These are phyloP conservation scores for Lentinula detonsa DNA, from an alignment of 768 basidiomycete genomes.

Conservation along the genomic window DNA sequence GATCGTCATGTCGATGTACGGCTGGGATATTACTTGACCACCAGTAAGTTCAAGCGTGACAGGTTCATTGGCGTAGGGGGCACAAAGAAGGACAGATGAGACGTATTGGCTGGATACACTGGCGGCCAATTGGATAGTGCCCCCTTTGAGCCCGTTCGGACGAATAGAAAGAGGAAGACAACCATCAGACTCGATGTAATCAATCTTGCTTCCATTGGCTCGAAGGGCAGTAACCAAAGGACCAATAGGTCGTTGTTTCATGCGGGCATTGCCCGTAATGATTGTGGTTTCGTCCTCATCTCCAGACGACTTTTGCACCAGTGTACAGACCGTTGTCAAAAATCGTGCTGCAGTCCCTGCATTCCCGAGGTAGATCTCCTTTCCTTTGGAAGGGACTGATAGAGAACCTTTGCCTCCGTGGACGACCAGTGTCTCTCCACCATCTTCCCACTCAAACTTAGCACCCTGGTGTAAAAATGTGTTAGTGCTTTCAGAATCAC, in stretches of 20 bases:
- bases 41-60: slow-evolving; percentile 88
- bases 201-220: slow-evolving; percentile 73
- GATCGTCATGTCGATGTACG: slow-evolving; percentile 99
- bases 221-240: slow-evolving; percentile 88
- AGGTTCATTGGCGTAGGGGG: slow-evolving; percentile 84
- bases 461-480: slow-evolving; percentile 57
- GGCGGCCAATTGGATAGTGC: slow-evolving; percentile 81
- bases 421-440: slow-evolving; percentile 92
- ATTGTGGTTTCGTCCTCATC: slow-evolving; percentile 50
- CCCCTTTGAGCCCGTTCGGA: slow-evolving; percentile 78
- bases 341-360: slow-evolving; percentile 98
- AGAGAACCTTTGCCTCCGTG: slow-evolving; percentile 80
- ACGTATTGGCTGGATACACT: slow-evolving; percentile 98
- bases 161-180: slow-evolving; percentile 87
- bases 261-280: slow-evolving; percentile 96
- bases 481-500: not conserved
- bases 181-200: slow-evolving; percentile 73
- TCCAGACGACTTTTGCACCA: slow-evolving; percentile 48
- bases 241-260: slow-evolving; percentile 98
- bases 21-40: slow-evolving; percentile 95
- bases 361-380: slow-evolving; percentile 92
- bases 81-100: slow-evolving; percentile 92
- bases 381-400: slow-evolving; percentile 68
- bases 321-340: slow-evolving; percentile 92
- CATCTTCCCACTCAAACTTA: slow-evolving; percentile 91